A percentile compares a stretch with the other conserved stretches of the same genome.
phyloP scores from a whole-genome alignment of 176 grass and related monocot genomes.

The Aechmea fasciata region DNA sequence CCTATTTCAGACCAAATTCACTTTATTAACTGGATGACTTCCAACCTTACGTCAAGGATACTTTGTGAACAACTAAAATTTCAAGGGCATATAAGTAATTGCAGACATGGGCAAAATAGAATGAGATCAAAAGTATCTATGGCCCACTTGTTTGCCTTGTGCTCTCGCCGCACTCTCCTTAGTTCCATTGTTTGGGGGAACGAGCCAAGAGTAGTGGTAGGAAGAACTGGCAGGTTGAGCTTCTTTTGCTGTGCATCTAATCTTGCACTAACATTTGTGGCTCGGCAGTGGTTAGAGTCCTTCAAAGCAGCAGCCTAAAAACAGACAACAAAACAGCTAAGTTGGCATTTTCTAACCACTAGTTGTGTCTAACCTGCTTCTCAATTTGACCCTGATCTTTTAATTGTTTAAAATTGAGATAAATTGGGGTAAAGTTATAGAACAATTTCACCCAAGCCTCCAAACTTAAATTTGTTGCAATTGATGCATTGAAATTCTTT shows the following conservation, averaged over 20 bases:
- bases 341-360: background rate
- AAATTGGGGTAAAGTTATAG: too few species aligned
- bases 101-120: background rate
- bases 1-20: too few species aligned
- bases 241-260: constrained; percentile 92
- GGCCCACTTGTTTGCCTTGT: constrained; percentile 87
- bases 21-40: too few species aligned
- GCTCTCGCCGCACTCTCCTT: constrained; percentile 83
- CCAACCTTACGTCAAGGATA: too few species aligned
- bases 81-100: too few species aligned
- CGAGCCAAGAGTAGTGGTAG: constrained; percentile 89
- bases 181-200: constrained; percentile 92
- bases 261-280: constrained; percentile 61
- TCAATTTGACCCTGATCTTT: too few species aligned
- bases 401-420: too few species aligned
- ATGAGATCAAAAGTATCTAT: background rate
- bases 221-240: constrained; percentile 85
- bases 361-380: too few species aligned
- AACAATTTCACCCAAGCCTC: too few species aligned
- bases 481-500: too few species aligned
- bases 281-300: constrained; percentile 82
- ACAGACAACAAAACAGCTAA: background rate
- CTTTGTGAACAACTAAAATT: too few species aligned
- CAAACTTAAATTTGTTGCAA: background rate
- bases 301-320: constrained; percentile 75